Evolutionary conservation across 148 eudicot genomes (phyloP).

Genomic region (Diospyros kaki): DNA sequence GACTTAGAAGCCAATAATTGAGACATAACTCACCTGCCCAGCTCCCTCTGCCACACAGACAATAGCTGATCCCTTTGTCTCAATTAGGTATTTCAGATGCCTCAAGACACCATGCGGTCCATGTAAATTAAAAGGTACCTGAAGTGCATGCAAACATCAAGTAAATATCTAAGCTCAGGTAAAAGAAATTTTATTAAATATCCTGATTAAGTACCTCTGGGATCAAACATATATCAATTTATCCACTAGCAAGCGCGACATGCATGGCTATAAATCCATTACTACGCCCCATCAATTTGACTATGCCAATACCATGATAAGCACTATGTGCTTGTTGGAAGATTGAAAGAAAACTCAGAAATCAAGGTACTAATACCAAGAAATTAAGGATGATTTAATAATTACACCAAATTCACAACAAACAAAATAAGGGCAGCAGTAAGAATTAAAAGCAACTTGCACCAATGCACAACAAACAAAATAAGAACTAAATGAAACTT

Average conservation of each 20-base stretch:
- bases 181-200: slow-evolving; percentile 1
- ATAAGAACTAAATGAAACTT: background rate
- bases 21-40: slow-evolving; percentile 65
- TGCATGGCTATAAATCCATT: slow-evolving; percentile 99
- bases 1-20: background rate
- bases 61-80: slow-evolving; percentile 93
- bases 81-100: slow-evolving; percentile 79
- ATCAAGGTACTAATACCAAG: background rate
- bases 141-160: background rate
- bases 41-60: slow-evolving; percentile 98
- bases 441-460: background rate
- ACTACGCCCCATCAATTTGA: slow-evolving; percentile 97
- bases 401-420: slow-evolving; percentile 1
- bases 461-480: slow-evolving; percentile 34
- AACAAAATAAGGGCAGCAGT: background rate
- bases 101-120: slow-evolving; percentile 92
- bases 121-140: slow-evolving; percentile 85
- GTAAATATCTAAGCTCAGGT: slow-evolving; percentile 12
- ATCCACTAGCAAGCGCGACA: slow-evolving; percentile 97
- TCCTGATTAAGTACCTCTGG: slow-evolving; percentile 66
- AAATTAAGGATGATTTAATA: background rate
- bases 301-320: slow-evolving; percentile 92
- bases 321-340: slow-evolving; percentile 86
- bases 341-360: background rate
- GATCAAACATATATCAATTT: slow-evolving; percentile 93